Conservation (phyloP, 139 green algal genomes). For the Yamagishiella unicocca region DNA sequence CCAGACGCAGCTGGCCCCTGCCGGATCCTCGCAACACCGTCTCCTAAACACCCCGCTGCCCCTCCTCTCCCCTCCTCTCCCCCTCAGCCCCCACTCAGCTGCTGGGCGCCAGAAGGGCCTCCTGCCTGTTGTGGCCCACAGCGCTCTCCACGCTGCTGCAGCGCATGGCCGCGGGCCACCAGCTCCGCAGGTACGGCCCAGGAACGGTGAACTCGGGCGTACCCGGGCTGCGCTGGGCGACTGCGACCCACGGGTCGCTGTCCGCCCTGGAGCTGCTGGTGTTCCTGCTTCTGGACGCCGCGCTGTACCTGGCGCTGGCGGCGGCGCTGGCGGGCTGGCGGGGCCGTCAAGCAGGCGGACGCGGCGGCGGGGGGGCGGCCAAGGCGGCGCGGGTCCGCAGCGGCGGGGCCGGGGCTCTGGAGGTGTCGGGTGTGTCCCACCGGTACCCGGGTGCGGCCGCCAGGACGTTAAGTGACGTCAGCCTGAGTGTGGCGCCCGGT, state of each 20-base stretch:
- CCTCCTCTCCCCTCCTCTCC: not conserved
- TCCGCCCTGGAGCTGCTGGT: not conserved
- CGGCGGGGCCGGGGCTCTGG: not conserved
- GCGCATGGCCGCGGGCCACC: slow-evolving; percentile 18
- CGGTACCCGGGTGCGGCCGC: not conserved
- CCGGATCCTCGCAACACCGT: too few relatives aligned
- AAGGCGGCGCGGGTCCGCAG: not conserved
- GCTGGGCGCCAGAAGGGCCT: not conserved
- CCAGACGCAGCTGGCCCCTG: too few relatives aligned
- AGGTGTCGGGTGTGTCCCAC: not conserved
- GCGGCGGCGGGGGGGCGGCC: not conserved
- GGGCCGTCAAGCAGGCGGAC: not conserved
- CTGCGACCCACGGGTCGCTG: not conserved
- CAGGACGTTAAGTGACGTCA: not conserved
- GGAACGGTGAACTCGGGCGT: not conserved
- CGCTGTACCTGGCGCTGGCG: not conserved
- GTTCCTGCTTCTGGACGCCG: slow-evolving; percentile 5
- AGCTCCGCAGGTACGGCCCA: not conserved
- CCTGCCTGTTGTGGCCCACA: slow-evolving; percentile 26
- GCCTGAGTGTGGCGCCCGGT: slow-evolving; percentile 3
- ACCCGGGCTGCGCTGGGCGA: not conserved
- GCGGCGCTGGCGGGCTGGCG: not conserved
- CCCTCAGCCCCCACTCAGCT: slow-evolving; percentile 7
- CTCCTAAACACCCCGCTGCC: too few relatives aligned
- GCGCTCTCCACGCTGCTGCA: slow-evolving; percentile 8